Evolutionary conservation across 116 monocot species (phyloP), one percentile per base, ranked within the genome.

Genomic region (Papilionanthe hybrid): DNA sequence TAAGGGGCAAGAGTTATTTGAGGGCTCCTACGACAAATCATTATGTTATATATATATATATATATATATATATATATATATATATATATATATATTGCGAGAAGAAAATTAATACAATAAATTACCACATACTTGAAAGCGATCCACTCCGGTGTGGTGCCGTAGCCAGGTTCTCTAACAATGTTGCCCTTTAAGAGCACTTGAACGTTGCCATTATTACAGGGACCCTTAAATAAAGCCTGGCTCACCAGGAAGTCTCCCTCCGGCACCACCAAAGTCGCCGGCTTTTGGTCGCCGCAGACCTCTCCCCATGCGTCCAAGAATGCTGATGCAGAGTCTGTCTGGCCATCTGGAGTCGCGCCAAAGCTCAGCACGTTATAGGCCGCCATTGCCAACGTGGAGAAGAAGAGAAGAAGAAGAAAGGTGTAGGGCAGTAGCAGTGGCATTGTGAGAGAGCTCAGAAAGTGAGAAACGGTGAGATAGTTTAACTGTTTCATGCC

Each of bases 151-250:
- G 66, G 20, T 1, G 67, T 63, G 27, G 23, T 7, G 72, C 58
- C 74, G 30, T 79, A 88, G 27, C 71, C 50, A 7, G 84, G 27
- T 12, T 93, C 83, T 17, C 88, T 93, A 3, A 90, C 49, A 3
- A 93, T 55, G 25, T 82, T 84, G 0, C 95, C 95, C 9, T 84
- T 42, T 30, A 95, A 81, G 22, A 67, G 9, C 0, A 95, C n/a
- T 25, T 67, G 75, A 27, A 89, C 75, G 8, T 5, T 69, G 1
- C 0, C 50, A 74, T 82, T 89, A 42, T 85, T 89, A 79, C 95
- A 95, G 0, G 95, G 95, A 0, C 95, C 32, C 0, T 32, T 32
- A 32, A 32, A 32, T 3, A 32, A 32, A 32, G 32, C 32, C 32
- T 3, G 32, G 75, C 84, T 83, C 15, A 94, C 55, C 10, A 87